A percentile compares a stretch with the other conserved stretches of the same genome.
These are phyloP conservation scores for Aspergillus taichungensis DNA, from an alignment of 495 filamentous ascomycete species.

Conservation along the genomic window DNA sequence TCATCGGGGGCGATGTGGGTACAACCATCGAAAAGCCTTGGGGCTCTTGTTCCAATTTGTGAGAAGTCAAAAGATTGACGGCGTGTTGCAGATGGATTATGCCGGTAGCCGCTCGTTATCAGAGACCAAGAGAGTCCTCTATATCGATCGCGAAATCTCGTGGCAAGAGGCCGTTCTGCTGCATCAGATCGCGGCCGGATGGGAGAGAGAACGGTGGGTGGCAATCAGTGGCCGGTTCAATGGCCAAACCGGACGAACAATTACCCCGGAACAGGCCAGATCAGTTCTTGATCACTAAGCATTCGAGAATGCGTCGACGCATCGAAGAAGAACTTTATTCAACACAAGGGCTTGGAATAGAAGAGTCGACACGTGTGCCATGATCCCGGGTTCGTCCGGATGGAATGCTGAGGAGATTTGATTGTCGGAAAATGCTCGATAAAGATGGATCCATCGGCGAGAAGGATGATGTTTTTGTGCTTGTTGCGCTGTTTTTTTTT, in stretches of 20 bases:
- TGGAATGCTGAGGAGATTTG: not conserved
- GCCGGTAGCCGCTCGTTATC: not conserved
- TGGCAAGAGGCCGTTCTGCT: constrained; percentile 13
- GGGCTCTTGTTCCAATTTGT: not conserved
- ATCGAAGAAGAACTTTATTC: not conserved
- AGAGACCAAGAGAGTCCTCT: constrained; percentile 4
- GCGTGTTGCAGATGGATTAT: not conserved
- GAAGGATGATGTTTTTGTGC: not conserved
- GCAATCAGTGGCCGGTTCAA: constrained; percentile 10
- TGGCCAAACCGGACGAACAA: constrained; percentile 9
- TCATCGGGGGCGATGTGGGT: constrained; percentile 7
- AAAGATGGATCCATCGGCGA: not conserved
- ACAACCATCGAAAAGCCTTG: not conserved
- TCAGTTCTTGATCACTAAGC: constrained; percentile 7
- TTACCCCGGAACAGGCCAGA: constrained; percentile 13
- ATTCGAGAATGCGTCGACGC: not conserved
- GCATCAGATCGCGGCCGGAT: constrained; percentile 10
- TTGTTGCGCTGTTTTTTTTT: constrained; percentile 1
- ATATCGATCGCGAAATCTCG: constrained; percentile 8
- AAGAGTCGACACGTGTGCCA: no score
- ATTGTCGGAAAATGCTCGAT: not conserved
- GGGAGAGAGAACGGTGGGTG: constrained; percentile 12
- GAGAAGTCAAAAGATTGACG: not conserved
- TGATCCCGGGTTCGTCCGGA: no score
- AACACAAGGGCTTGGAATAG: no score